A percentile compares a stretch with the other conserved stretches of the same genome.
Conservation (phyloP, 257 asterid species). For the Jacaranda copaia region DNA sequence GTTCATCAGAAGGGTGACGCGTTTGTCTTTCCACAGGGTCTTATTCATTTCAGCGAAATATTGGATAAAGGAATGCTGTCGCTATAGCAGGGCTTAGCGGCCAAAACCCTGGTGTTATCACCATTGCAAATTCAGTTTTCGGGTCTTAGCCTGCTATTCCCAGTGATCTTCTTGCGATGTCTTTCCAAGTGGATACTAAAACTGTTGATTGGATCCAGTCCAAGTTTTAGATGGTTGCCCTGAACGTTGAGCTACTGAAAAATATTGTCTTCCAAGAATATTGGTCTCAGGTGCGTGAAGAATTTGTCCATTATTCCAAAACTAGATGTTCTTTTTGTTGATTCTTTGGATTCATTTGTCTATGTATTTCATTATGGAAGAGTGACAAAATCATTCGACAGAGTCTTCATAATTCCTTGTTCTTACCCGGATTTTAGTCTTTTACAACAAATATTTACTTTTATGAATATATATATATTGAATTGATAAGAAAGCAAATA, state of each 20-base stretch:
- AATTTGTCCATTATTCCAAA: not conserved
- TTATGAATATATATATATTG: not conserved
- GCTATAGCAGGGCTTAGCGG: not conserved
- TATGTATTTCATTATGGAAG: no score
- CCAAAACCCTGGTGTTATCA: slow-evolving; percentile 29
- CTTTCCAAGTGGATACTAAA: slow-evolving; percentile 35
- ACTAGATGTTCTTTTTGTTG: not conserved
- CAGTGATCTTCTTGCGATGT: slow-evolving; percentile 39
- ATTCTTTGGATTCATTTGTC: no score
- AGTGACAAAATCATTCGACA: no score
- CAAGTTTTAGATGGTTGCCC: no score
- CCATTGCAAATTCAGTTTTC: slow-evolving; percentile 37
- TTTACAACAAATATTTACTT: not conserved
- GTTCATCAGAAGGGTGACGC: not conserved
- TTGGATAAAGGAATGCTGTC: not conserved
- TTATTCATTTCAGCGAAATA: no score
- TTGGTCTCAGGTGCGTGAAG: no score
- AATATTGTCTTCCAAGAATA: no score
- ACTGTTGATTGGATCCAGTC: no score
- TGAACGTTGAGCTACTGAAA: no score
- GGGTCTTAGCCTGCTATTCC: slow-evolving; percentile 42
- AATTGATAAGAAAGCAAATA: not conserved
- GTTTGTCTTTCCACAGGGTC: no score
- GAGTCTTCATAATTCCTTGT: no score
- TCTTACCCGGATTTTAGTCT: not conserved